Base-by-base conservation (phyloP, 306 rosid species). In the Sechiopsis laciniata region DNA sequence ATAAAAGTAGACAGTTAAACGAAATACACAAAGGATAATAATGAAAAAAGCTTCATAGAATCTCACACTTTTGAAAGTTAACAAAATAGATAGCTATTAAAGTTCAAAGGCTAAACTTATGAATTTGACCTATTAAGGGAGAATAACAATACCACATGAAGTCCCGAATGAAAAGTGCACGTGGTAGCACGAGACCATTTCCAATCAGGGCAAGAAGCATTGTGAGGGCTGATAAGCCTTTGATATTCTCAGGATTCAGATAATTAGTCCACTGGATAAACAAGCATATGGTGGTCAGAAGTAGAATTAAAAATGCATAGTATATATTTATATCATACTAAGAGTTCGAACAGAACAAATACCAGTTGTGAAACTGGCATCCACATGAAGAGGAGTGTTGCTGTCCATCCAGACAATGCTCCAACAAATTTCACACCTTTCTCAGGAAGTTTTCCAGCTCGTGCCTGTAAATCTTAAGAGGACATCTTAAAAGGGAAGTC, bases 331-430 rank as follows among this genome's bases (percentile, higher is more conserved):
- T 52, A 73, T 55, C 48, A 51, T 81, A 75, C 51, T 61, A 46
- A 14, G 20, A 42, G 35, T 66, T 65, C 64, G 50, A 74, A 71
- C 65, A 63, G 35, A 9, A 67, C 22, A 51, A 56, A 76, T 87
- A 90, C 98, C 97, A 94, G 67, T 84, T 90, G 98, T 7, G 98
- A 86, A 77, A 94, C 87, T 0, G 98, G 98, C 97, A 90, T 94
- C 98, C 97, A 94, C 98, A 94, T 94, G 84, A 94, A 94, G 78
- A 94, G 98, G 58, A 94, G 80, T 2, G 98, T 94, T 68, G 98
- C 98, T 8, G 95, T 90, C 98, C 97, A 94, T 73, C 96, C 98
- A 55, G 97, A 94, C 78, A 94, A 81, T 66, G 87, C 89, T 76
- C 97, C 96, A 71, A 94, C 97, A 83, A 94, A 85, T 83, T 85